phyloP scores from a whole-genome alignment of 768 basidiomycete genomes.

The Nidula microcarpa region DNA sequence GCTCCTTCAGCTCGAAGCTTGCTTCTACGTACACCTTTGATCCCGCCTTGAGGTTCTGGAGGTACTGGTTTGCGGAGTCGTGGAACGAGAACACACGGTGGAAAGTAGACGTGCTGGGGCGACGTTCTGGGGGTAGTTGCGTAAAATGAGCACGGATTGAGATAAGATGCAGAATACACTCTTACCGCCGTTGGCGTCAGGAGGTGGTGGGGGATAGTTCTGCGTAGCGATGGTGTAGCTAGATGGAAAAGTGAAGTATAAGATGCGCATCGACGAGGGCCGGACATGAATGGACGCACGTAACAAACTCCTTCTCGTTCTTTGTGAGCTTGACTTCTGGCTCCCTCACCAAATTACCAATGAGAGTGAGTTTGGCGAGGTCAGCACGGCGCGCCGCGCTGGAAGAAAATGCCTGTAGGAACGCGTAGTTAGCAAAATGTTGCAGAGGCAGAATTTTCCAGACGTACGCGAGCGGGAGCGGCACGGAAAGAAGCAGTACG shows the following conservation, averaged over 20 bases:
- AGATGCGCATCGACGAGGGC: not conserved
- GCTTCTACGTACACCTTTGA: slow-evolving; percentile 80
- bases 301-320: slow-evolving; percentile 74
- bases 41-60: slow-evolving; percentile 66
- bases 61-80: slow-evolving; percentile 55
- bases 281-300: slow-evolving; percentile 39
- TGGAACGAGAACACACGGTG: slow-evolving; percentile 76
- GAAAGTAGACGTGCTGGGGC: slow-evolving; percentile 58
- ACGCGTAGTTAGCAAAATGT: not conserved
- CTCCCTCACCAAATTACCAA: slow-evolving; percentile 70
- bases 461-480: slow-evolving; percentile 45
- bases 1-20: slow-evolving; percentile 70
- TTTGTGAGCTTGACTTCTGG: slow-evolving; percentile 70
- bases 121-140: slow-evolving; percentile 38
- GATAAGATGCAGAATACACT: slow-evolving; percentile 5
- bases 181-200: slow-evolving; percentile 61
- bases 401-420: slow-evolving; percentile 60
- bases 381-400: slow-evolving; percentile 51
- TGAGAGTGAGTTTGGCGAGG: slow-evolving; percentile 71
- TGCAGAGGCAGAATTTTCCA: slow-evolving; percentile 1
- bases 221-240: slow-evolving; percentile 80
- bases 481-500: slow-evolving; percentile 40
- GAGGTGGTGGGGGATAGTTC: slow-evolving; percentile 55
- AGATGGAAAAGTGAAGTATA: not conserved
- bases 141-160: not conserved